Base-by-base conservation (phyloP, 306 rosid genomes). In the Inga oerstediana region DNA sequence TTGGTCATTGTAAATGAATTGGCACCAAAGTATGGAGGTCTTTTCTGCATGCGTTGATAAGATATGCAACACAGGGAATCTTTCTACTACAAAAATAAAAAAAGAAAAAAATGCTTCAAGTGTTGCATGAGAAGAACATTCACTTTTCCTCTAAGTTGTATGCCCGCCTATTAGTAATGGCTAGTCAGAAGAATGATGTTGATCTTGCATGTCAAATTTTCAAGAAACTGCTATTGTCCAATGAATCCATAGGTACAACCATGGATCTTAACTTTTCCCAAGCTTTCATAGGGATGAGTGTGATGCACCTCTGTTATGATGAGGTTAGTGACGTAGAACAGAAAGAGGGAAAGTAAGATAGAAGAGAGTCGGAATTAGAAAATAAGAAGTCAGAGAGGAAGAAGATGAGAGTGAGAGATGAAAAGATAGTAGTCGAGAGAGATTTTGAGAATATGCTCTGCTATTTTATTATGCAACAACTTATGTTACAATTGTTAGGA, bases 151-250 rank as follows among this genome's bases (percentile, higher is more conserved):
- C 84, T 6, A 51, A 80, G 52, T 58, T 86, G 24, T 87, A 78
- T 84, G 85, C 87, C 74, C 76, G 79, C 72, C 27, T 94, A 46
- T 81, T 94, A 85, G 83, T 51, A 48, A 88, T 86, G 72, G 94
- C 96, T 8, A 80, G 90, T 84, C 86, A 90, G 81, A 92, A 82
- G 79, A 87, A 81, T 75, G 91, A 90, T 81, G 75, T 84, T 83
- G 74, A 62, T 76, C 87, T 90, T 80, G 75, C 88, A 58, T 87
- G 86, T 74, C 87, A 85, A 86, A 85, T 89, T 82, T 84, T 94
- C 88, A 85, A 88, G 87, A 88, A 85, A 65, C 82, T 89, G 65
- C 54, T 93, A 24, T 35, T 75, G 32, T 83, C 89, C 16, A 66
- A 22, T 49, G 81, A 80, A 86, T 79, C 88, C 19, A 76, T 86